Evolutionary conservation across 192 early-diverging fungal species (phyloP).

Genomic region (Entomortierella lignicola): DNA sequence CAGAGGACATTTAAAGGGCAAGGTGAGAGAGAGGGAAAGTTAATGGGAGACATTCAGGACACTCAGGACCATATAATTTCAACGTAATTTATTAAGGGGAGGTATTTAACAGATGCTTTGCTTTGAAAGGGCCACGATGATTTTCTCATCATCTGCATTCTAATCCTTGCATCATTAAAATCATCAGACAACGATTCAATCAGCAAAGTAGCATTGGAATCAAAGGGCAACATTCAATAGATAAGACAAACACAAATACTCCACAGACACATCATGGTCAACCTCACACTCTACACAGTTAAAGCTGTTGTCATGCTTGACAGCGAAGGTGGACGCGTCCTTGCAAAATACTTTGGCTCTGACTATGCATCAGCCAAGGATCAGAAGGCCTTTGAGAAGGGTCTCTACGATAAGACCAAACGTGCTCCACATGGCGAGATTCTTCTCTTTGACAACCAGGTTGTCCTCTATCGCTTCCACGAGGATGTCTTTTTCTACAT

Average conservation of each 20-base stretch:
- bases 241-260: not conserved
- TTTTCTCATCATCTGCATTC: too few species aligned
- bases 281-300: constrained; percentile 87
- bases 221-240: too few species aligned
- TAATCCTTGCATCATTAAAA: too few species aligned
- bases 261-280: constrained; percentile 67
- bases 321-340: constrained; percentile 89
- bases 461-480: constrained; percentile 87
- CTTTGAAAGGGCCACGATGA: too few species aligned
- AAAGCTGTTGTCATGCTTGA: constrained; percentile 94
- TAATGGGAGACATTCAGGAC: too few species aligned
- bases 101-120: too few species aligned
- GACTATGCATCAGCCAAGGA: constrained; percentile 79
- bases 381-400: constrained; percentile 92
- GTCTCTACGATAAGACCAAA: constrained; percentile 92
- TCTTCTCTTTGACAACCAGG: constrained; percentile 93
- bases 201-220: too few species aligned
- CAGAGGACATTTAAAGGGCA: too few species aligned
- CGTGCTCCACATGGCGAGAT: constrained; percentile 83
- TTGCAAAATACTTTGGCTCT: constrained; percentile 91
- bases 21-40: too few species aligned
- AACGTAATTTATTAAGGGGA: too few species aligned
- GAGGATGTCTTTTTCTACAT: constrained; percentile 94
- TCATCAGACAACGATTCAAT: too few species aligned
- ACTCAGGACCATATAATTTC: too few species aligned